These are phyloP conservation scores for Pyropia yezoensis DNA, from an alignment of 23 red algal genomes.

Conservation along the genomic window DNA sequence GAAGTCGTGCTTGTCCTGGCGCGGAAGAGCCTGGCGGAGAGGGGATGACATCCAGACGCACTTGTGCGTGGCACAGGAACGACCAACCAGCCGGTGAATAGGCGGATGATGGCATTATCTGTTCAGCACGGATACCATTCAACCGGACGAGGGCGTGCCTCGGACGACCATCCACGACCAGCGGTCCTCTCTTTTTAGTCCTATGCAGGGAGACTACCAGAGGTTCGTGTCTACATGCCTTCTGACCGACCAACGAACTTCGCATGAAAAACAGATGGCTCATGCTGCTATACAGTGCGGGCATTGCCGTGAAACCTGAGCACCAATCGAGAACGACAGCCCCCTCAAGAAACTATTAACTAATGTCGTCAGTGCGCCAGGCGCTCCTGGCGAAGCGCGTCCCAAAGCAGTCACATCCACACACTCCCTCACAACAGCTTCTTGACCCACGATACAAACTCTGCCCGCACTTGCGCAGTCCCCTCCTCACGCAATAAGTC, in stretches of 20 bases:
- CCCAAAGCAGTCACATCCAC: too few species aligned
- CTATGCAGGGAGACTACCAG: slow-evolving; percentile 25
- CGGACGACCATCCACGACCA: slow-evolving; percentile 7
- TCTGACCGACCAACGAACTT: slow-evolving; percentile 46
- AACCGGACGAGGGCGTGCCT: slow-evolving; percentile 11
- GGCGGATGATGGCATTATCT: slow-evolving; percentile 28
- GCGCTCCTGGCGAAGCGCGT: too few species aligned
- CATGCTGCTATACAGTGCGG: background rate
- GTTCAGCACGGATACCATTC: slow-evolving; percentile 21
- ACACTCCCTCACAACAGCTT: too few species aligned
- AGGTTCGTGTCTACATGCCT: slow-evolving; percentile 44
- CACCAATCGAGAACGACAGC: too few species aligned
- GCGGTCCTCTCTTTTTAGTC: slow-evolving; percentile 4
- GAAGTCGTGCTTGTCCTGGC: slow-evolving; percentile 65
- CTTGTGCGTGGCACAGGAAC: slow-evolving; percentile 3
- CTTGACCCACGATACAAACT: too few species aligned
- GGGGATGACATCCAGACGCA: slow-evolving; percentile 49
- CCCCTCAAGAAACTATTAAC: too few species aligned
- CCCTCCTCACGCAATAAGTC: slow-evolving; percentile 19
- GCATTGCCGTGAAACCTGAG: too few species aligned
- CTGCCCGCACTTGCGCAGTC: too few species aligned
- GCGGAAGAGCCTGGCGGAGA: slow-evolving; percentile 61
- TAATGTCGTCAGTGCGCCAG: too few species aligned
- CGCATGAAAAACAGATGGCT: slow-evolving; percentile 37
- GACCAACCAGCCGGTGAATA: slow-evolving; percentile 13